phyloP scores from a whole-genome alignment of 345 rosid species.

The Ceriops zippeliana region DNA sequence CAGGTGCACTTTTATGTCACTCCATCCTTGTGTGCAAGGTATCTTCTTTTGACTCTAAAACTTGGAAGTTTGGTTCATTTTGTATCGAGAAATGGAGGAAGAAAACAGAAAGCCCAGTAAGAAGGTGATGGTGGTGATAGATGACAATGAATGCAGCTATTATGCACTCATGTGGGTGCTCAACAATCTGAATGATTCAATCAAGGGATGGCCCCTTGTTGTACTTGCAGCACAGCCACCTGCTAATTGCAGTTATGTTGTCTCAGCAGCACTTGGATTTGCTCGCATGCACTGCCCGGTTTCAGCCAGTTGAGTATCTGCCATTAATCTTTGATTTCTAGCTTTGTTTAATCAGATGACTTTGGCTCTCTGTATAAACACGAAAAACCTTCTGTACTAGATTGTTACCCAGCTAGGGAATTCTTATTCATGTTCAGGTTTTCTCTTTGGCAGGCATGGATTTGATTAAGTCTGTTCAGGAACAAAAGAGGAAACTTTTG shows the following conservation, averaged over 20 bases:
- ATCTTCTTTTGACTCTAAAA: no score
- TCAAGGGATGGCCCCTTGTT: slow-evolving; percentile 1
- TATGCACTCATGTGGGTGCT: slow-evolving; percentile 15
- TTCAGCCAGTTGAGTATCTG: slow-evolving; percentile 21
- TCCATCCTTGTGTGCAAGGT: no score
- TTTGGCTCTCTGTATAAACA: no score
- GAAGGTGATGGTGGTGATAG: slow-evolving; percentile 31
- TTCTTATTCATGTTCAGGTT: background rate
- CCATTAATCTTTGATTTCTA: background rate
- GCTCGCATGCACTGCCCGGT: slow-evolving; percentile 38
- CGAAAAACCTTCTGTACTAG: no score
- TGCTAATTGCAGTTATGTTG: background rate
- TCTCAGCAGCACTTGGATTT: slow-evolving; percentile 12
- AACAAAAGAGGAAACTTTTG: slow-evolving; percentile 1
- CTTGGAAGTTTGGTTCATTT: no score
- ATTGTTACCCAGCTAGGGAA: no score
- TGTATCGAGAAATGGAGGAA: slow-evolving; percentile 10
- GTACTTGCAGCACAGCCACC: slow-evolving; percentile 13
- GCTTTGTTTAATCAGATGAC: no score
- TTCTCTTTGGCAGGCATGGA: slow-evolving; percentile 1
- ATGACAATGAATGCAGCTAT: slow-evolving; percentile 16
- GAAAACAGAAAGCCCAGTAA: background rate
- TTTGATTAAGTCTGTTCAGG: background rate
- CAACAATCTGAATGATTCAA: slow-evolving; percentile 16
- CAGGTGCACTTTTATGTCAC: no score